Evolutionary conservation across 208 protist genomes (phyloP), one percentile per base, ranked within the genome.

Genomic region (Trypanosomatidae sp.): DNA sequence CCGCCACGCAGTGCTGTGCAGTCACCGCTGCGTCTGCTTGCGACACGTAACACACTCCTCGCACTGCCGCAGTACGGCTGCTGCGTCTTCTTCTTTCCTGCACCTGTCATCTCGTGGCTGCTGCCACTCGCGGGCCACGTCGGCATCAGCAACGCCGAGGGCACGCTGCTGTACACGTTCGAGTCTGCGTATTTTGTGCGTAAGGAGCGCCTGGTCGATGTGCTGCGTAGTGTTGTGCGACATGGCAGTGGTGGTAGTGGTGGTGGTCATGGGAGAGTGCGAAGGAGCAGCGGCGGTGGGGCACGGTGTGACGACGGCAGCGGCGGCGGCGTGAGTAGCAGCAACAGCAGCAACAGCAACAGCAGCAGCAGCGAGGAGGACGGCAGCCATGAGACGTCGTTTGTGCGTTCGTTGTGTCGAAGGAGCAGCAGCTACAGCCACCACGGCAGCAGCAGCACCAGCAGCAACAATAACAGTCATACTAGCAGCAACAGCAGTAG

Each of bases 41-140:
- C n/a, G n/a, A n/a, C n/a, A n/a, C n/a, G n/a, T n/a, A n/a, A n/a
- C n/a, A n/a, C n/a, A n/a, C n/a, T n/a, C n/a, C n/a, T n/a, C n/a
- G n/a, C n/a, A n/a, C n/a, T n/a, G n/a, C 48, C 86, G 33, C 45
- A 66, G 42, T 93, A 68, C 59, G 83, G 83, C 33, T 91, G 66
- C 62, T 90, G 78, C 41, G 62, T 93, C 30, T 82, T 90, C 20
- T 93, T 85, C 61, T 88, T 85, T 13, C 76, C 85, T n/a, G 46
- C 78, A 3, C 81, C 78, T 4, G 24, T 88, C 15, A 43, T 93
- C 6, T 83, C 71, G 28, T 91, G 81, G 76, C 23, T 93, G 21
- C 63, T 91, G 20, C 85, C 85, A 2, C 56, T 88, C 16, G 56
- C 66, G 7, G 85, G 85, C 6, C 82, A 93, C 45, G 70, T 88